Evolutionary conservation across 1,284 basidiomycete genomes (phyloP), one percentile per base, ranked within the genome.

Genomic region (Anthracocystis setariae): DNA sequence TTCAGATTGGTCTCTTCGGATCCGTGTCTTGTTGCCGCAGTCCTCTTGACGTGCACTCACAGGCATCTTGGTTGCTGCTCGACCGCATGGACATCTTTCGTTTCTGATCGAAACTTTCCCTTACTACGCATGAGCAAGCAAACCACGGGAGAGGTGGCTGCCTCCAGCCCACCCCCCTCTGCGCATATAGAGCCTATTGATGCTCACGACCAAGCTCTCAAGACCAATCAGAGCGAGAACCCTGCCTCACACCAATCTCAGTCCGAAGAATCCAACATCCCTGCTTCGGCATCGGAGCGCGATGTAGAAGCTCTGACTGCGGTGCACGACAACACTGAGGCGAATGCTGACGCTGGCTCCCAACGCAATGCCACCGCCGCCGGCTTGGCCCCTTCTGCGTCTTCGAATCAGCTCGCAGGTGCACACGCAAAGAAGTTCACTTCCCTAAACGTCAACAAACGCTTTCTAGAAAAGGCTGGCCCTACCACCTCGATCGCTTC

Each of bases 361-460:
- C 33, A 20, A 5, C 18, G 23, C 20, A 37, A 38, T 27, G 21
- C 42, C 8, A 45, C 53, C 29, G 23, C 53, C 15, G 13, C 15
- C 15, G 49, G 40, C 55, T 35, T 40, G 15, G 52, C 48, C 17
- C n/a, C 58, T n/a, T 45, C 54, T 3, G 27, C 54, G 7, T 20
- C 58, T 2, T 39, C 65, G 43, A 25, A 54, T 40, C 62, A 65
- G 35, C 29, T 57, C 20, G 53, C 58, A 21, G 58, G 49, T 4
- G 20, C 12, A 5, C 42, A 56, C 29, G 46, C 43, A 38, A 82
- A 80, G 50, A 80, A 80, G 53, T 80, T 82, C 50, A 77, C 74
- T 2, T 74, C 77, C 3, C 63, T 82, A 52, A 81, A 74, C 38
- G 79, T 82, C 56, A 81, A 80, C 69, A 78, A 79, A 60, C 66